Base-by-base conservation (phyloP, 495 filamentous ascomycete genomes). In the Podospora comata region DNA sequence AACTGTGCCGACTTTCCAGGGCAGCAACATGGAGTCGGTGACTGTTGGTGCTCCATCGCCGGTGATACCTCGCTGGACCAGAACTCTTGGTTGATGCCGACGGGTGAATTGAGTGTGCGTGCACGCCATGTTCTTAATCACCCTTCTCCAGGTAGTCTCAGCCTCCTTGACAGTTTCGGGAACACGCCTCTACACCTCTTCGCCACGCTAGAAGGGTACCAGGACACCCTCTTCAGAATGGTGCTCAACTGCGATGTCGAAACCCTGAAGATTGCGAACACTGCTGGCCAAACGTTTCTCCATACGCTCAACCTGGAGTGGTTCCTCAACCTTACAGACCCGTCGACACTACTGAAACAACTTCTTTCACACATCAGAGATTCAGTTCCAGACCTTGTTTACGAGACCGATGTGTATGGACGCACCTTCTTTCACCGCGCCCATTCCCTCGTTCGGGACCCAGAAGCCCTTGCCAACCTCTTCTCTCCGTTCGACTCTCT, bases 211-310 rank as follows among this genome's bases (percentile, higher is more conserved):
- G 71, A 73, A 9, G 74, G 69, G 7, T 73, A 73, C 48, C 71
- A 73, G n/a, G 73, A 75, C 7, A 57, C 59, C 3, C 75, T 82
- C 20, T 54, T 79, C 15, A 57, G 73, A 53, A 67, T 81, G 19
- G 71, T 77, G 16, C 62, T 62, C 2, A 71, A 30, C n/a, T 27
- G 62, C 28, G 66, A 75, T 63, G 65, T 65, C 13, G 48, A 5
- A 2, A 19, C 65, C 4, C 62, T 77, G 30, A 11, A 61, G 13
- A 68, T 66, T 5, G 70, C 65, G 9, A 84, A 85, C 70, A 77
- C 73, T 6, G 82, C 77, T 16, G 76, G 77, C 9, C 82, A 85
- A 68, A 83, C 80, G 1, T 85, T 83, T 58, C 77, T 85, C 15
- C 83, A 85, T 60, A 73, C 83, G 19, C 72, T 85, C 16, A 73